phyloP scores from a whole-genome alignment of 106 monocot species.

The Hemerocallis citrina region DNA sequence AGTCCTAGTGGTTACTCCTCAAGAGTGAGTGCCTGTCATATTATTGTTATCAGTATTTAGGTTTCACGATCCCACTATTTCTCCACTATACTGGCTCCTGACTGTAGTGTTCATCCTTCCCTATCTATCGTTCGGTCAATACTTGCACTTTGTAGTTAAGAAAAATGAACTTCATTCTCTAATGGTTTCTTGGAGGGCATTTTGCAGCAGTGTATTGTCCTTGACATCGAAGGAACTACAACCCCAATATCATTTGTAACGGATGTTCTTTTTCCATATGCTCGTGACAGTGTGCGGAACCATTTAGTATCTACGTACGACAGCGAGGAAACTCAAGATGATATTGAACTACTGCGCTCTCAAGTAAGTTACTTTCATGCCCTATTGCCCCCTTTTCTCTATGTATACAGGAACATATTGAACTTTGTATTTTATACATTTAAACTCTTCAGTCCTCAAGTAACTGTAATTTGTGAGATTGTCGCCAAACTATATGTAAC shows the following conservation, averaged over 20 bases:
- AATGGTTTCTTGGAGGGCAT: not conserved
- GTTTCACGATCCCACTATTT: too few species aligned
- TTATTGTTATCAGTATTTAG: not conserved
- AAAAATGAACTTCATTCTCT: not conserved
- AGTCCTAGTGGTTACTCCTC: slow-evolving; percentile 23
- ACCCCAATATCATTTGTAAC: slow-evolving; percentile 96
- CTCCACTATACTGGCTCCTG: too few species aligned
- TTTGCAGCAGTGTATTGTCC: slow-evolving; percentile 71
- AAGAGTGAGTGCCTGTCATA: slow-evolving; percentile 31
- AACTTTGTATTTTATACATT: too few species aligned
- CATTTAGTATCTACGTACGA: slow-evolving; percentile 81
- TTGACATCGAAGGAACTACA: slow-evolving; percentile 99
- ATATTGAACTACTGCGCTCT: slow-evolving; percentile 66
- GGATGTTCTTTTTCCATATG: slow-evolving; percentile 94
- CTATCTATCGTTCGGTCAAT: slow-evolving; percentile 11
- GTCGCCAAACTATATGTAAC: too few species aligned
- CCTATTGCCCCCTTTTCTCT: not conserved
- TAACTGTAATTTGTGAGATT: too few species aligned
- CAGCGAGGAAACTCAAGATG: slow-evolving; percentile 77
- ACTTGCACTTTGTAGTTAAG: not conserved
- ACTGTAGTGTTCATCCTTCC: not conserved
- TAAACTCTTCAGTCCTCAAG: too few species aligned
- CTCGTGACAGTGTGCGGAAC: slow-evolving; percentile 77
- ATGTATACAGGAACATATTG: too few species aligned
- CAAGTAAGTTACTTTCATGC: slow-evolving; percentile 54